Evolutionary conservation across 1,284 basidiomycete genomes (phyloP).

Genomic region (Trichosporon asahii): DNA sequence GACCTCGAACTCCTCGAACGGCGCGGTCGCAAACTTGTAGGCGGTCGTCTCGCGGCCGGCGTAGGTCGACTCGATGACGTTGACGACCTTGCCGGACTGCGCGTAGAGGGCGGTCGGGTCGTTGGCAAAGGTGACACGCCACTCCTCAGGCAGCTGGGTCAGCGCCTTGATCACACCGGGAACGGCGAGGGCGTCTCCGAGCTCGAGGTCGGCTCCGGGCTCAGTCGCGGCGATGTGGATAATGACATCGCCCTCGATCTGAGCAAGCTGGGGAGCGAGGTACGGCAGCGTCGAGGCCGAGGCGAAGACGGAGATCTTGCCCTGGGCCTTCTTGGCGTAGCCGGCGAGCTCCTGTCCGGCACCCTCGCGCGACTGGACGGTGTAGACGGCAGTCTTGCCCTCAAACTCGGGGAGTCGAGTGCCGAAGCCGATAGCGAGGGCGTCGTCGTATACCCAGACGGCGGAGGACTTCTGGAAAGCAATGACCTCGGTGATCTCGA

Average conservation of each 20-base stretch:
- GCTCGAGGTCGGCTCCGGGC: conserved; percentile 58
- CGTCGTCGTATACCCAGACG: conserved; percentile 52
- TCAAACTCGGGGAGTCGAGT: conserved; percentile 29
- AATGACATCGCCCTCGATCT: conserved; percentile 66
- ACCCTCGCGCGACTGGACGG: conserved; percentile 79
- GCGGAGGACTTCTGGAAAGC: conserved; percentile 42
- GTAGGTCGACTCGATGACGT: conserved; percentile 50
- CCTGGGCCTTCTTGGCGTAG: conserved; percentile 57
- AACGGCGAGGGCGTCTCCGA: conserved; percentile 65
- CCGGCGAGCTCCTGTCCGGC: conserved; percentile 80
- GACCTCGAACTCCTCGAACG: conserved; percentile 32
- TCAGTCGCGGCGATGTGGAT: conserved; percentile 72
- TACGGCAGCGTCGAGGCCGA: conserved; percentile 58
- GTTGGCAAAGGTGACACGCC: conserved; percentile 63
- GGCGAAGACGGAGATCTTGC: conserved; percentile 48
- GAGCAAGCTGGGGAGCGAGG: conserved; percentile 68
- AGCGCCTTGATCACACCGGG: conserved; percentile 52
- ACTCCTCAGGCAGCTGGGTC: conserved; percentile 63
- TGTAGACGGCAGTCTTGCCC: conserved; percentile 56
- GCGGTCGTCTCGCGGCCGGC: conserved; percentile 42
- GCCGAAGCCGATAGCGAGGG: conserved; percentile 47
- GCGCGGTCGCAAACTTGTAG: conserved; percentile 41
- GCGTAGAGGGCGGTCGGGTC: conserved; percentile 58
- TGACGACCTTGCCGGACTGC: conserved; percentile 37
- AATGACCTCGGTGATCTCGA: conserved; percentile 46